Conservation (phyloP, 2,329 filamentous ascomycete species). For the Colletotrichum scovillei region DNA sequence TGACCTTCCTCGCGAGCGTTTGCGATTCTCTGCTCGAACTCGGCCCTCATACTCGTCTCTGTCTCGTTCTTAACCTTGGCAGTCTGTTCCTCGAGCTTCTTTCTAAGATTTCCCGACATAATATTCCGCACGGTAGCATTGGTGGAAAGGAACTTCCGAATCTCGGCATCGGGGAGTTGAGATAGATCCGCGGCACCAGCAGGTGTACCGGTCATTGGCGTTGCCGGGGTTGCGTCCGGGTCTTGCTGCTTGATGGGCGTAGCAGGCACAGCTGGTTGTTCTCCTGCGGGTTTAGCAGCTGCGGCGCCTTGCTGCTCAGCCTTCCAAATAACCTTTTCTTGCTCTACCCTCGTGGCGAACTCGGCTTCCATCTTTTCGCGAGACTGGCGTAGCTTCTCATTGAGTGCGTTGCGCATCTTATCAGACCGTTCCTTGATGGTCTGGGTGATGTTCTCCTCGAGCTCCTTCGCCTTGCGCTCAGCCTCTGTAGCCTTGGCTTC, state of each 20-base stretch:
- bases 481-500: constrained; percentile 73
- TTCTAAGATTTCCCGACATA: constrained; percentile 72
- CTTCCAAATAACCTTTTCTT: constrained; percentile 71
- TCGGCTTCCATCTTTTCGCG: constrained; percentile 58
- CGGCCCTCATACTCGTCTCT: constrained; percentile 57
- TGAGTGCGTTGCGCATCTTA: constrained; percentile 75
- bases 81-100: constrained; percentile 75
- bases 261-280: constrained; percentile 41
- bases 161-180: constrained; percentile 64
- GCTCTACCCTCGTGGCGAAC: constrained; percentile 69
- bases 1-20: constrained; percentile 72
- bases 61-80: constrained; percentile 68
- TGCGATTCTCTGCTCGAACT: constrained; percentile 64
- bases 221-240: constrained; percentile 47
- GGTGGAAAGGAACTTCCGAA: constrained; percentile 66
- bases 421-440: constrained; percentile 75
- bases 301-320: constrained; percentile 58
- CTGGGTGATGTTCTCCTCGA: constrained; percentile 71
- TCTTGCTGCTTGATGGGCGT: constrained; percentile 54
- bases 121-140: constrained; percentile 70
- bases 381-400: constrained; percentile 77
- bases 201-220: constrained; percentile 46
- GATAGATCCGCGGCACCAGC: constrained; percentile 52
- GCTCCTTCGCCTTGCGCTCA: constrained; percentile 71
- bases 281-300: constrained; percentile 36